phyloP scores from a whole-genome alignment of 805 yeast species.

The Torulaspora indica region DNA sequence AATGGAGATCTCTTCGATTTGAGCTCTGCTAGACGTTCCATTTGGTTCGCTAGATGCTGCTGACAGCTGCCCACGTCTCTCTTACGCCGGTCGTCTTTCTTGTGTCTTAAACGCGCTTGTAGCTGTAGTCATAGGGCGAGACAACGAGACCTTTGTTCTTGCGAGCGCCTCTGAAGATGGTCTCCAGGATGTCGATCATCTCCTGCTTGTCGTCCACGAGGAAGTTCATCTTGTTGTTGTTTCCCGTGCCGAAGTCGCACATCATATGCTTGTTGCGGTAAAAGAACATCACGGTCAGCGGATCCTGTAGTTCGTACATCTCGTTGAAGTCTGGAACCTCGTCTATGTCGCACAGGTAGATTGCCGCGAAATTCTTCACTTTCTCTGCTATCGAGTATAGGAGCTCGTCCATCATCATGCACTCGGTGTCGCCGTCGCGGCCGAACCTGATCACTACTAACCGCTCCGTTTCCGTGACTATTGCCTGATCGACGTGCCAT shows the following conservation, averaged over 20 bases:
- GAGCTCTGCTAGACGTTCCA: background rate
- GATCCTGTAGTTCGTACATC: constrained; percentile 55
- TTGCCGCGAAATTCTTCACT: constrained; percentile 79
- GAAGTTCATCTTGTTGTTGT: constrained; percentile 90
- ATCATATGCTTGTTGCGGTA: constrained; percentile 91
- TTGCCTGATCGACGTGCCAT: constrained; percentile 98
- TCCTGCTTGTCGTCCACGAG: constrained; percentile 76
- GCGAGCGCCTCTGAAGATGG: constrained; percentile 82
- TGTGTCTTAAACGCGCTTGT: constrained; percentile 31
- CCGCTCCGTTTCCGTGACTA: constrained; percentile 84
- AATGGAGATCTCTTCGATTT: too few relatives aligned
- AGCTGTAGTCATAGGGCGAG: constrained; percentile 66
- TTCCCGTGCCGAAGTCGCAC: constrained; percentile 98
- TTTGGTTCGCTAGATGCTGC: background rate
- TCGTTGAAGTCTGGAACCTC: constrained; percentile 85
- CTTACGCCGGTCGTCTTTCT: too few relatives aligned
- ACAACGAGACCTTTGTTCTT: constrained; percentile 90
- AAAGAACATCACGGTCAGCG: constrained; percentile 90
- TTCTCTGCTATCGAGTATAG: constrained; percentile 75
- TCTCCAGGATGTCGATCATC: constrained; percentile 83
- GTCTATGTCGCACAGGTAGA: constrained; percentile 84
- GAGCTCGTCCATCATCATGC: constrained; percentile 88
- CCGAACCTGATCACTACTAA: constrained; percentile 89
- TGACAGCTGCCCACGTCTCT: too few relatives aligned
- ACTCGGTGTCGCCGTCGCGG: constrained; percentile 64